phyloP scores from a whole-genome alignment of 768 basidiomycete genomes.

The Obba rivulosa region DNA sequence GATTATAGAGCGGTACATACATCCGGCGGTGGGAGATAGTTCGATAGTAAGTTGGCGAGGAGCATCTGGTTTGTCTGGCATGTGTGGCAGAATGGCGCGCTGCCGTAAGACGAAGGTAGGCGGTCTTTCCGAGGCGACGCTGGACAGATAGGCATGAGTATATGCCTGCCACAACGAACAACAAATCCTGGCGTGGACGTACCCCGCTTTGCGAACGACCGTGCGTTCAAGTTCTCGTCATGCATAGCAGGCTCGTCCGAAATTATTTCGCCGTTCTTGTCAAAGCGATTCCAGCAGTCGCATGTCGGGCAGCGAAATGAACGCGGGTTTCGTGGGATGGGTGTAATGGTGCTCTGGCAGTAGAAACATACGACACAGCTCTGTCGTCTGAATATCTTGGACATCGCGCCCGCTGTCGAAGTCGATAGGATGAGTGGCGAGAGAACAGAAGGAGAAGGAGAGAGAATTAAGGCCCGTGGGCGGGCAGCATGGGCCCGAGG shows the following conservation, averaged over 20 bases:
- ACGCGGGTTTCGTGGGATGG: slow-evolving; percentile 41
- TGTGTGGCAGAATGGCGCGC: slow-evolving; percentile 73
- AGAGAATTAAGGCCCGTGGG: too few relatives aligned
- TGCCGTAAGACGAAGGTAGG: slow-evolving; percentile 55
- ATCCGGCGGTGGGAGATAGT: slow-evolving; percentile 76
- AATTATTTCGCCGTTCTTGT: slow-evolving; percentile 66
- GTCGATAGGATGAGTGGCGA: neutral
- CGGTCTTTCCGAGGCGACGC: slow-evolving; percentile 68
- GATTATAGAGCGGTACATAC: slow-evolving; percentile 37
- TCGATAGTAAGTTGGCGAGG: slow-evolving; percentile 79
- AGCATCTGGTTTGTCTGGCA: slow-evolving; percentile 94
- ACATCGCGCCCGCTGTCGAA: slow-evolving; percentile 15
- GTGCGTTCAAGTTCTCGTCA: slow-evolving; percentile 63
- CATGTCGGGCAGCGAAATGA: slow-evolving; percentile 67
- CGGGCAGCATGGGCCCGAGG: slow-evolving; percentile 4
- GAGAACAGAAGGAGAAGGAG: neutral
- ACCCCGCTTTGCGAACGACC: slow-evolving; percentile 73
- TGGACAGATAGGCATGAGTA: slow-evolving; percentile 31
- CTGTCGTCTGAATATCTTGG: slow-evolving; percentile 46
- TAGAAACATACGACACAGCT: slow-evolving; percentile 61
- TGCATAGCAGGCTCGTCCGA: slow-evolving; percentile 90
- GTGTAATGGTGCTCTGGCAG: slow-evolving; percentile 47
- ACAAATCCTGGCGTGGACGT: slow-evolving; percentile 13
- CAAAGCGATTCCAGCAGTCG: slow-evolving; percentile 70
- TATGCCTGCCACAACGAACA: neutral